Conservation (phyloP, 2,329 filamentous ascomycete genomes). For the Pestalotiopsis sp. region DNA sequence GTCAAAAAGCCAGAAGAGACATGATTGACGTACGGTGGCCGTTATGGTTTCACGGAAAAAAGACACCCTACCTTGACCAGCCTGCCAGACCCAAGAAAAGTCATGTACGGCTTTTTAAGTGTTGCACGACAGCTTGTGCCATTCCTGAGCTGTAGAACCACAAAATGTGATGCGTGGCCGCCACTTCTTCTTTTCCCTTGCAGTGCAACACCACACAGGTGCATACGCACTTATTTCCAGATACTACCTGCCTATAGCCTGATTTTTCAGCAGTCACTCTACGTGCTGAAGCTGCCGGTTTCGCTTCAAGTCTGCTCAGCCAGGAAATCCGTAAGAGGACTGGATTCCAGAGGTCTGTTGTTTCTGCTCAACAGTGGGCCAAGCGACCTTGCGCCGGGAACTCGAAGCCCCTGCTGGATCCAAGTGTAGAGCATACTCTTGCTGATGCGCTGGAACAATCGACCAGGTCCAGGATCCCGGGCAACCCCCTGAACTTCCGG, state of each 20-base stretch:
- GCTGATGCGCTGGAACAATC: not conserved
- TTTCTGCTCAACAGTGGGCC: not conserved
- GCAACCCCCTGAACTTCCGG: not conserved
- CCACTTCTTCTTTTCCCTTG: not conserved
- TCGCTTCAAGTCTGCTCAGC: not conserved
- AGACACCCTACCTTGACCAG: not conserved
- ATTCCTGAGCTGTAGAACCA: not conserved
- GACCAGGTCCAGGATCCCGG: conserved; percentile 4
- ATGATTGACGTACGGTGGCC: not conserved
- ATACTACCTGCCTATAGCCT: too few species aligned
- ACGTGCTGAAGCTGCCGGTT: not conserved
- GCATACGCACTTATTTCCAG: not conserved
- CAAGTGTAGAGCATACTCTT: not conserved
- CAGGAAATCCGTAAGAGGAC: not conserved
- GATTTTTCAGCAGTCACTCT: too few species aligned
- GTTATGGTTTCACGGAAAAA: not conserved
- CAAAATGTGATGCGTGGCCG: not conserved
- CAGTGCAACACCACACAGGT: not conserved
- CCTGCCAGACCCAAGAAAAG: not conserved
- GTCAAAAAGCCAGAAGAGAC: not conserved
- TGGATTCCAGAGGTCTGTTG: not conserved
- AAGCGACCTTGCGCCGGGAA: not conserved
- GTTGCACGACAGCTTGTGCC: not conserved
- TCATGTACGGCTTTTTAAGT: not conserved
- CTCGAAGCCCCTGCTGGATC: not conserved